Conservation (phyloP, 2,329 filamentous ascomycete species). For the Chaetomium globosum region DNA sequence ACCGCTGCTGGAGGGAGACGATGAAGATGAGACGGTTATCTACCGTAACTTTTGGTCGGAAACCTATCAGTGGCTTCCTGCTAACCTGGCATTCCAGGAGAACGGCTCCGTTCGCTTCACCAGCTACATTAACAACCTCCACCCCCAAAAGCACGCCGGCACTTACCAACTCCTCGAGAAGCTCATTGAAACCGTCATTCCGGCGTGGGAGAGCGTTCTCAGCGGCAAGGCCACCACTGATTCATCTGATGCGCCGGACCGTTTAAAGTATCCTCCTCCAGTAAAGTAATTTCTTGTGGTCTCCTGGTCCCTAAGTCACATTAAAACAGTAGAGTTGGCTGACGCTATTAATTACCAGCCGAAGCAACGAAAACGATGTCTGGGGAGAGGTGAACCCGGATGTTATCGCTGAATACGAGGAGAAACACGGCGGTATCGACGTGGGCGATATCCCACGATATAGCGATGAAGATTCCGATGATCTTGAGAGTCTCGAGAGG, state of each 20-base stretch:
- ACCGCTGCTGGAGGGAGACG: not conserved
- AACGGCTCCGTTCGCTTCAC: conserved; percentile 42
- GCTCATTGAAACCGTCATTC: conserved; percentile 44
- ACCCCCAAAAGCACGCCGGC: conserved; percentile 41
- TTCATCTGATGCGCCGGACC: not conserved
- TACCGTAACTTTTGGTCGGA: conserved; percentile 35
- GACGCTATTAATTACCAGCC: not conserved
- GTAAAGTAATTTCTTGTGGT: conserved; percentile 5
- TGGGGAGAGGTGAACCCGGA: conserved; percentile 17
- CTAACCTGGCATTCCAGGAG: conserved; percentile 42
- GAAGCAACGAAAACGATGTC: conserved; percentile 3
- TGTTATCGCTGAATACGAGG: conserved; percentile 16
- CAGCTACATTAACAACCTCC: conserved; percentile 52
- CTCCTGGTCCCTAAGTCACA: no score
- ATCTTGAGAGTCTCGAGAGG: conserved; percentile 16
- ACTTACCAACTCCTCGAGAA: conserved; percentile 45
- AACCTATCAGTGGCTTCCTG: conserved; percentile 43
- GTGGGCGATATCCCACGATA: conserved; percentile 37
- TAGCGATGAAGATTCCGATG: conserved; percentile 34
- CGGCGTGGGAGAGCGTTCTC: conserved; percentile 45
- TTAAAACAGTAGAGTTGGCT: not conserved
- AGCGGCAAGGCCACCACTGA: conserved; percentile 9
- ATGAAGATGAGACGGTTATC: not conserved
- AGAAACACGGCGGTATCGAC: conserved; percentile 29
- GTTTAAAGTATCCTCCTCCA: not conserved